These are phyloP conservation scores for Suillus luteus DNA, from an alignment of 768 basidiomycete species.

Conservation along the genomic window DNA sequence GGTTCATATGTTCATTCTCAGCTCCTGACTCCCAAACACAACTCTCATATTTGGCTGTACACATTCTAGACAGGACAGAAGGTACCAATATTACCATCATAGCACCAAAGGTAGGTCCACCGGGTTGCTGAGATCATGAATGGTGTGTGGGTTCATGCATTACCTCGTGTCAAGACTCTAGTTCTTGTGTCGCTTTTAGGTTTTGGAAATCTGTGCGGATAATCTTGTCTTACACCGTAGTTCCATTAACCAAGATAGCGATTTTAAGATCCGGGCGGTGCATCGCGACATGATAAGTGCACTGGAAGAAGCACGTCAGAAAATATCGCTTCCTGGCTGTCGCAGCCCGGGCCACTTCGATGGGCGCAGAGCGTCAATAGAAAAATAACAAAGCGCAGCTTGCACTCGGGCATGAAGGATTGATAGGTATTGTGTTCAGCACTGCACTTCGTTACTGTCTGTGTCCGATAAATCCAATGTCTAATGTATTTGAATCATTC, in stretches of 20 bases:
- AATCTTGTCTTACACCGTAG: constrained; percentile 80
- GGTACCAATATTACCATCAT: constrained; percentile 71
- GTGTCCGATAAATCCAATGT: background rate
- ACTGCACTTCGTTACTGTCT: background rate
- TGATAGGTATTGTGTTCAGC: too few species aligned
- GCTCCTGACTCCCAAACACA: background rate
- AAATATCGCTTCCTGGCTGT: constrained; percentile 73
- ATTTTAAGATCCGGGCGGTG: constrained; percentile 66
- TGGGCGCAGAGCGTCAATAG: constrained; percentile 70
- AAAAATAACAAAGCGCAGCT: constrained; percentile 30
- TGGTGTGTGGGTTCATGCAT: constrained; percentile 81
- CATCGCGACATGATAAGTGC: constrained; percentile 72
- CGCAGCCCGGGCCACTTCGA: constrained; percentile 74
- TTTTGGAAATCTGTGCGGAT: constrained; percentile 53
- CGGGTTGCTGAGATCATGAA: constrained; percentile 58
- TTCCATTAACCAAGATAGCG: constrained; percentile 75
- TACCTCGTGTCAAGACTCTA: too few species aligned
- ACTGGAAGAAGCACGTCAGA: constrained; percentile 66
- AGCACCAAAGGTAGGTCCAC: constrained; percentile 57
- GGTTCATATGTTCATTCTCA: background rate
- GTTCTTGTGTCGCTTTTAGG: constrained; percentile 37
- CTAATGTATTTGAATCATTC: background rate
- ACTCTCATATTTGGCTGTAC: constrained; percentile 45
- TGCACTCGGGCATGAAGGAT: background rate
- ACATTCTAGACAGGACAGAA: constrained; percentile 51